Percentiles rank a stretch among this genome's conserved stretches.
Conservation (phyloP, 306 rosid species). For the Casuarina cunninghamiana region DNA sequence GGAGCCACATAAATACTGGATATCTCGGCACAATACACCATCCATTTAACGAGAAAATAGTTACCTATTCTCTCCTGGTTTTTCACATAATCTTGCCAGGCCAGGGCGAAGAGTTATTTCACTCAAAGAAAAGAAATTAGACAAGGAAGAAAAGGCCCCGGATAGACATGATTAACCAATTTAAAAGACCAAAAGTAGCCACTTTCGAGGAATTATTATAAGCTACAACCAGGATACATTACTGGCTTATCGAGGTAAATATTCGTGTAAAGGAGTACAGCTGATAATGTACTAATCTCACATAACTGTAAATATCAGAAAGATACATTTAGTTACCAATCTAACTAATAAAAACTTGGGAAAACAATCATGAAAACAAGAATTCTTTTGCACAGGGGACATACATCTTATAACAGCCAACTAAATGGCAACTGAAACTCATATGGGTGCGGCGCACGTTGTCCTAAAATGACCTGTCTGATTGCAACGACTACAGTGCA, state of each 20-base stretch:
- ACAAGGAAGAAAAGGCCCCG: not conserved
- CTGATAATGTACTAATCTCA: conserved; percentile 33
- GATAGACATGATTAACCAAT: not conserved
- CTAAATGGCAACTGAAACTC: conserved; percentile 13
- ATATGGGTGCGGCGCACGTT: conserved; percentile 88
- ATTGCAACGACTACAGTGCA: conserved; percentile 92
- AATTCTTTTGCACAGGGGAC: conserved; percentile 28
- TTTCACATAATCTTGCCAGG: too few relatives aligned
- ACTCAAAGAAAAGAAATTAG: not conserved
- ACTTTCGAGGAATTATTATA: not conserved
- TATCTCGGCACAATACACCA: too few relatives aligned
- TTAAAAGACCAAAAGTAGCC: not conserved
- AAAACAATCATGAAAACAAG: conserved; percentile 33
- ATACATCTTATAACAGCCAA: not conserved
- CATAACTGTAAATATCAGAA: conserved; percentile 31
- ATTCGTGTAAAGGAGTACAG: conserved; percentile 28
- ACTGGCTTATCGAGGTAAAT: conserved; percentile 16
- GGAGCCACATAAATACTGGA: too few relatives aligned
- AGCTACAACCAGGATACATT: not conserved
- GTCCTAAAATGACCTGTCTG: conserved; percentile 92
- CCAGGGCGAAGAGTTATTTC: too few relatives aligned
- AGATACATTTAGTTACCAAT: conserved; percentile 37
- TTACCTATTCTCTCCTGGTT: too few relatives aligned
- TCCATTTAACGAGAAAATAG: too few relatives aligned
- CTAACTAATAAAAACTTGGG: conserved; percentile 36